Base-by-base conservation (phyloP, 176 grass and related monocot genomes). In the Themeda triandra region DNA sequence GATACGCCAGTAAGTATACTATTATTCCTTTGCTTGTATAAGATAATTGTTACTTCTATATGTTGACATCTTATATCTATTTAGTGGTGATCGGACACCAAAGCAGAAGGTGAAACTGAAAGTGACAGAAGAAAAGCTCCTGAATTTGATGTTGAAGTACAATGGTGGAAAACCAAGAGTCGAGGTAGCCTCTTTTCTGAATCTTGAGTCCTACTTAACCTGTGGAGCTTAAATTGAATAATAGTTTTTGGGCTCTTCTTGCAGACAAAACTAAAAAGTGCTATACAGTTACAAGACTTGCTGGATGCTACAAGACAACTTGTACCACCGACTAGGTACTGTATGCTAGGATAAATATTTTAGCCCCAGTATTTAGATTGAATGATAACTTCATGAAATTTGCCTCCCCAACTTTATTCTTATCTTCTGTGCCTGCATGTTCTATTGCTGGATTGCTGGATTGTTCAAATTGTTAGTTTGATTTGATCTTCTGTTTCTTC, bases 121-220 rank as follows among this genome's bases (percentile, higher is more conserved):
- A 81, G 96, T 95, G 76, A 99, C 86, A 30, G 96, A 99, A 89
- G 96, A 99, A 87, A 99, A 99, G 37, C 89, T 99, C 46, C 84
- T 99, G 28, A 99, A 99, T 91, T 95, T 99, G 86, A 96, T 99
- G 93, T 86, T 99, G 81, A 99, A 99, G 75, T 99, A 99, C 90
- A 99, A 99, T 80, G 91, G 89, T 30, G 93, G 96, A 87, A 99
- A 90, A 71, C 78, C 96, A 90, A 99, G 93, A 92, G 78, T 84
- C 73, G 96, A 99, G 91, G 96, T 98, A 80, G 28, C 68, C 24
- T 27, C 40, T 69, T 83, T 74, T 29, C 42, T 54, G 5, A 48
- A 56, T 40, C 46, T 69, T 25, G 30, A 51, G 18, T 83, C 78
- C 32, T 90, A 71, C 30, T 51, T 75, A 69, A 83, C 19, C 62